phyloP scores from a whole-genome alignment of 805 yeast genomes.

The Cyberlindnera mississippiensis region DNA sequence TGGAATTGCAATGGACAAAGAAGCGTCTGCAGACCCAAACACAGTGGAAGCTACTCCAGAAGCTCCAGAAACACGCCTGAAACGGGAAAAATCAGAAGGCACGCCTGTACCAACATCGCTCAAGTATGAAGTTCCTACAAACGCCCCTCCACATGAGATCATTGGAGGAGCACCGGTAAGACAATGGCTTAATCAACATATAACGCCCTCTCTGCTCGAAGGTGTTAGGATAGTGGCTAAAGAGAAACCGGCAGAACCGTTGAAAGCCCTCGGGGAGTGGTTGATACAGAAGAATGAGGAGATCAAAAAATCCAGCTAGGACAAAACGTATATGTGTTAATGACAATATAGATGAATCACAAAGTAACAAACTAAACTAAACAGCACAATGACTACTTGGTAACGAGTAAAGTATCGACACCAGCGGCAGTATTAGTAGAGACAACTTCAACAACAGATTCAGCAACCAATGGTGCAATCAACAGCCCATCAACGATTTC shows the following conservation, averaged over 20 bases:
- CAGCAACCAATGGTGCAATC: conserved; percentile 9
- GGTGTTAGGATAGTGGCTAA: conserved; percentile 36
- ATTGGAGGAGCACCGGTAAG: conserved; percentile 74
- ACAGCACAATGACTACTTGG: conserved; percentile 1
- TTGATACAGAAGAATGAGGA: conserved; percentile 35
- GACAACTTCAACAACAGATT: conserved; percentile 3
- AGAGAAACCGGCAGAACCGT: conserved; percentile 48
- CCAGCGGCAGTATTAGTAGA: conserved; percentile 2
- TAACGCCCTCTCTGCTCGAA: conserved; percentile 59
- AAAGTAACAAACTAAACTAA: too few species aligned
- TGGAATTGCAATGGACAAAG: too few species aligned
- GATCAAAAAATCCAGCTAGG: too few species aligned
- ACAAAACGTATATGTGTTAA: too few species aligned
- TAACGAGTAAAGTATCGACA: conserved; percentile 11
- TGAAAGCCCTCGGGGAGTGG: conserved; percentile 50
- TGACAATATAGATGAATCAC: too few species aligned
- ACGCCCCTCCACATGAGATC: conserved; percentile 38
- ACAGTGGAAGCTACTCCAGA: background rate
- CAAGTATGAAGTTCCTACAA: conserved; percentile 20
- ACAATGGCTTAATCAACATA: conserved; percentile 58
- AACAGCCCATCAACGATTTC: conserved; percentile 8
- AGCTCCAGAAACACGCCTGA: background rate
- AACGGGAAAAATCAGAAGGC: conserved; percentile 5
- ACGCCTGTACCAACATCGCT: conserved; percentile 8
- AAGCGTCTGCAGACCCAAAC: background rate